These are phyloP conservation scores for Paulownia fortunei DNA, from an alignment of 257 asterid genomes.

Conservation along the genomic window DNA sequence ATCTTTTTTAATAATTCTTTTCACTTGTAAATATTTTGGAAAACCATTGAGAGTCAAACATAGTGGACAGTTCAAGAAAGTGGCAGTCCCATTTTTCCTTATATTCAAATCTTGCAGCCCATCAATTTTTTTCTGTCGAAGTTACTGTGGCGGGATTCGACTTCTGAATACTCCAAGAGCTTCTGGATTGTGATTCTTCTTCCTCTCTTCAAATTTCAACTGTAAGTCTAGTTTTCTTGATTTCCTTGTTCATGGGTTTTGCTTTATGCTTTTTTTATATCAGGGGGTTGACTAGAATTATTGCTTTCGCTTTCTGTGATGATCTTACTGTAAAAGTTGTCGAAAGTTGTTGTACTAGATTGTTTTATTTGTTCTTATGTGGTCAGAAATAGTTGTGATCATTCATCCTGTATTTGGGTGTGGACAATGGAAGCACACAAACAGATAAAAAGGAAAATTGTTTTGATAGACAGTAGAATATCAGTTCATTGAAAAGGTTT, in stretches of 20 bases:
- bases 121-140: not conserved
- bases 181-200: slow-evolving; percentile 1
- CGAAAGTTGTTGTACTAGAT: not conserved
- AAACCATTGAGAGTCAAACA: slow-evolving; percentile 19
- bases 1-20: not conserved
- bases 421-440: not conserved
- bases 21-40: not conserved
- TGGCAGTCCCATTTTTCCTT: slow-evolving; percentile 28
- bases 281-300: not conserved
- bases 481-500: slow-evolving; percentile 6
- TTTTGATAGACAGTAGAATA: not conserved
- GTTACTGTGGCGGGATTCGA: not conserved
- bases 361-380: not conserved
- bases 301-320: slow-evolving; percentile 4
- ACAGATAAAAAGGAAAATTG: not conserved
- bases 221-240: slow-evolving; percentile 10
- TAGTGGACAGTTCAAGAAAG: slow-evolving; percentile 19
- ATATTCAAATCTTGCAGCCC: slow-evolving; percentile 22
- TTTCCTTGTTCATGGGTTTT: not conserved
- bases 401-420: not conserved
- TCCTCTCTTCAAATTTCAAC: slow-evolving; percentile 3
- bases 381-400: not conserved
- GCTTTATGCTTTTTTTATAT: not conserved
- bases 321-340: slow-evolving; percentile 7
- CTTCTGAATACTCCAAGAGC: not conserved